phyloP scores from a whole-genome alignment of 2,329 filamentous ascomycete genomes.

The Botrytis cinerea region DNA sequence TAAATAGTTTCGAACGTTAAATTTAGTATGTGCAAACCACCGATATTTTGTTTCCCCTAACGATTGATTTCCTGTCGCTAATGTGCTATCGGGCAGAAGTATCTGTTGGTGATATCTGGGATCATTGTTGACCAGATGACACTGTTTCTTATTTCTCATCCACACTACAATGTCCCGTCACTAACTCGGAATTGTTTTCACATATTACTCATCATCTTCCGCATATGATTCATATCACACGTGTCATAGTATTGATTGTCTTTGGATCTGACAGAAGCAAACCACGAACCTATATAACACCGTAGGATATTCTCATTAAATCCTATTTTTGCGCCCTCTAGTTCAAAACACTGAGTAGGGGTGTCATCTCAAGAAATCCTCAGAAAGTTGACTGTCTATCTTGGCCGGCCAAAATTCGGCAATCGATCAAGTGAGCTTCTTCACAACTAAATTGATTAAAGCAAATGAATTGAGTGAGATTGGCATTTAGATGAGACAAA shows the following conservation, averaged over 20 bases:
- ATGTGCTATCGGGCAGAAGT: neutral
- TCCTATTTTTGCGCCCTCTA: neutral
- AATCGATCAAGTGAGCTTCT: neutral
- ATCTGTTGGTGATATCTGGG: neutral
- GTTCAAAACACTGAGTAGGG: neutral
- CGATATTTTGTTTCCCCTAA: neutral
- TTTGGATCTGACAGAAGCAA: neutral
- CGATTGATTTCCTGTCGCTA: neutral
- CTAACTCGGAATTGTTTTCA: neutral
- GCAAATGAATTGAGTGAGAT: neutral
- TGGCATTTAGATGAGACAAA: neutral
- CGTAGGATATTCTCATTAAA: neutral
- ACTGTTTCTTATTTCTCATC: too few relatives aligned
- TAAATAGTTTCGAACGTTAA: neutral
- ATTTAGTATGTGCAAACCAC: neutral
- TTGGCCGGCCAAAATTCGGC: neutral
- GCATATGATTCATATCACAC: neutral
- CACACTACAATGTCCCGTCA: neutral
- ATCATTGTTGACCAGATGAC: too few relatives aligned
- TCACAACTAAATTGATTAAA: neutral
- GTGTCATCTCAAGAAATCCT: neutral
- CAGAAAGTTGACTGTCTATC: neutral
- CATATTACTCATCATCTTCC: neutral
- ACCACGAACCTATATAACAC: rapidly evolving
- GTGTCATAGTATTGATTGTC: neutral